Conservation (phyloP, 441 rosid genomes). For the Jatropha multifida region DNA sequence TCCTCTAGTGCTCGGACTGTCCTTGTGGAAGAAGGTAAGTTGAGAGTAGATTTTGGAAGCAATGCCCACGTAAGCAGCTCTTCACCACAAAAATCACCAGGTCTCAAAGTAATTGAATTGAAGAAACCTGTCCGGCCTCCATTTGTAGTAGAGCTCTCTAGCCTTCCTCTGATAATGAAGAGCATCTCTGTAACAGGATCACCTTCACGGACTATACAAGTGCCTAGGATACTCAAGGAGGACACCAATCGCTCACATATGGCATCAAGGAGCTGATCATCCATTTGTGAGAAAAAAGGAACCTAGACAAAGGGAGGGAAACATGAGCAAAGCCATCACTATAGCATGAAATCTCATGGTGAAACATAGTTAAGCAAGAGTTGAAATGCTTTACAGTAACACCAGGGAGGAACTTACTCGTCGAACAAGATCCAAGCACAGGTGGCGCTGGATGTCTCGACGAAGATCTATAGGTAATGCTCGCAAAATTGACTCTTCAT, state of each 20-base stretch:
- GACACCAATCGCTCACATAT: conserved; percentile 84
- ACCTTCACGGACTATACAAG: conserved; percentile 85
- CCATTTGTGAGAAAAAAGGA: conserved; percentile 91
- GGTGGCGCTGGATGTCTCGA: conserved; percentile 83
- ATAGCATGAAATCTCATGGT: background rate
- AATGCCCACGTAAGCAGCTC: conserved; percentile 92
- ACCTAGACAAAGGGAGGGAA: conserved; percentile 44
- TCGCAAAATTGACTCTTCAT: conserved; percentile 75
- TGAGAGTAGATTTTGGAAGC: conserved; percentile 63
- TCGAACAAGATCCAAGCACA: conserved; percentile 91
- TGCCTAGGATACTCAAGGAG: conserved; percentile 79
- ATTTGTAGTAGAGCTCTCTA: conserved; percentile 81
- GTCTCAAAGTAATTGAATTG: conserved; percentile 71
- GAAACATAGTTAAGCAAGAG: background rate
- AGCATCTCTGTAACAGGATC: conserved; percentile 93
- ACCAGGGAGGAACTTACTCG: conserved; percentile 47
- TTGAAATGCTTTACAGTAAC: background rate
- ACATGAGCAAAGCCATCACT: background rate
- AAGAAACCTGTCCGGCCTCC: conserved; percentile 88
- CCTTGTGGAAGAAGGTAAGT: conserved; percentile 84
- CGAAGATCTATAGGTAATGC: conserved; percentile 76
- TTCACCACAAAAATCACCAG: conserved; percentile 92
- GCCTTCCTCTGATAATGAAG: conserved; percentile 76
- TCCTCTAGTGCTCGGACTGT: conserved; percentile 64
- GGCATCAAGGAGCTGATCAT: conserved; percentile 85